Evolutionary conservation across 2,329 filamentous ascomycete species (phyloP), one percentile per base, ranked within the genome.

Genomic region (Neofusicoccum umdonicola): DNA sequence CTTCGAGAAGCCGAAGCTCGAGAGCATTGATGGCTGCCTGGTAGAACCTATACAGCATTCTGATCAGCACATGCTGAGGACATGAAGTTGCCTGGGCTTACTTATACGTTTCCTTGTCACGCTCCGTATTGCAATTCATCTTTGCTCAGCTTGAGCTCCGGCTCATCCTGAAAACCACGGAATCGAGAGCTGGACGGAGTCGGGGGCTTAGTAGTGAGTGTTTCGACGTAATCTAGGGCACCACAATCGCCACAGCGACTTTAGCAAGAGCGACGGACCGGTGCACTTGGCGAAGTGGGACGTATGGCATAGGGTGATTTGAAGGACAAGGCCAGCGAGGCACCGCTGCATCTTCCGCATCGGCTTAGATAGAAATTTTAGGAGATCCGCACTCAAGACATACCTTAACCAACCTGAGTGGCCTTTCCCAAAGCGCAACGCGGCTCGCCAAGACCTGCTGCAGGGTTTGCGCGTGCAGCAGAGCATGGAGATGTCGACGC

Each of bases 1-100:
- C 45, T 37, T 58, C 52, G 12, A 64, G 45, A 11, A 58, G 52
- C 19, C 52, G 52, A 17, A 64, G 45, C 12, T 64, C 62, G 34
- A 64, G 62, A 9, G 62, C 45, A 51, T 64, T 51, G n/a, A 64
- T 60, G 19, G 62, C 62, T 13, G 62, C 62, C 45, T 64, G 62
- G 12, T 58, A 64, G 52, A 58, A 64, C 7, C 62, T 64, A 44
- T 15, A 2, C n/a, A 34, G 1, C 31, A 6, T 9, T 17, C 3
- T 19, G 6, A 11, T 64, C 31, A 64, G 52, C n/a, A 31, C 3
- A 8, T 8, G 44, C 19, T 5, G 4, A 13, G 15, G n/a, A 45
- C 0, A 17, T 15, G 8, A 4, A 7, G 12, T 9, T 19, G 7
- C 13, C 11, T 42, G 19, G 13, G 17, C 3, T 34, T 50, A 64